Base-by-base conservation (phyloP, 257 asterid species). In the Solanum rostratum region DNA sequence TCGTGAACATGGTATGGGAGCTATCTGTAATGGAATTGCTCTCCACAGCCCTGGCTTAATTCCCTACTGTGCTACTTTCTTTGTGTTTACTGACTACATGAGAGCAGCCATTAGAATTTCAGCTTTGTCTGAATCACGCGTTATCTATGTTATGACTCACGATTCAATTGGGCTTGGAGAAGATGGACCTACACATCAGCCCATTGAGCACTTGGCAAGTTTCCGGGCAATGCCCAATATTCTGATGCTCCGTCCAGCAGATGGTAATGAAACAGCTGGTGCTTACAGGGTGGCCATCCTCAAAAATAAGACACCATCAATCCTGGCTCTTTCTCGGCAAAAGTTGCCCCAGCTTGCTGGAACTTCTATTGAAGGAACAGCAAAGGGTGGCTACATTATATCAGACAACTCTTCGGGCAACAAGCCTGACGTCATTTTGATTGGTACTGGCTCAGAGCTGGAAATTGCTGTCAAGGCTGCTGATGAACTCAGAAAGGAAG, bases 151-250 rank as follows among this genome's bases (percentile, higher is more conserved):
- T 88, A 93, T 93, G 97, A 93, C 97, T 87, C 97, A 93, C 41
- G 97, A 93, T 84, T 93, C 97, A 1, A 93, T 93, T 66, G 97
- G 97, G 18, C 97, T 93, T 13, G 97, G 97, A 85, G 97, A 93
- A 87, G 97, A 93, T 41, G 97, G 97, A 6, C 97, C 97, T 15
- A 93, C 97, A 30, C 97, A 93, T 80, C 97, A 93, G 90, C 97
- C 97, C 73, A 91, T 93, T 10, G 97, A 93, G 87, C 97, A 93
- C 69, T 70, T 93, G 71, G 94, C 97, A 24, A 93, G 96, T 87
- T 93, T 93, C 92, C 88, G 97, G 1, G 96, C 97, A 45, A 93
- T 93, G 97, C 97, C 97, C 70, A 92, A 93, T 84, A 88, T 93
- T 16, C 83, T 93, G 85, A 93, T 93, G 96, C 87, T 93, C 89